These are phyloP conservation scores for Kondoa malvinella DNA, from an alignment of 768 basidiomycete genomes.

Conservation along the genomic window DNA sequence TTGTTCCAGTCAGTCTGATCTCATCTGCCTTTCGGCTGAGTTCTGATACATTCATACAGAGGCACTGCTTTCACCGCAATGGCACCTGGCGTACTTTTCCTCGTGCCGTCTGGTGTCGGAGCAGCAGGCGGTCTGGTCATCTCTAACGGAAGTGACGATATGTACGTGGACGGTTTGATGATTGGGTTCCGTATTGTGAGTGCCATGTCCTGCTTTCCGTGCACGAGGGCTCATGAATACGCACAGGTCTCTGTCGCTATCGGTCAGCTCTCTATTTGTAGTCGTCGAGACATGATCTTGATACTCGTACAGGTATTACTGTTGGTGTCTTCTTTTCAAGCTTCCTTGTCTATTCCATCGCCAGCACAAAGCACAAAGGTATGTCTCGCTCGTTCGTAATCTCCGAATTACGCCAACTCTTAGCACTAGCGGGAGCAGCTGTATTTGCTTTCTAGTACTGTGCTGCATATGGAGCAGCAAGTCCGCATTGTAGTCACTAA, in stretches of 20 bases:
- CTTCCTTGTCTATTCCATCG: slow-evolving; percentile 19
- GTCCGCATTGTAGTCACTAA: neutral
- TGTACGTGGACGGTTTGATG: slow-evolving; percentile 18
- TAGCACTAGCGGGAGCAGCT: neutral
- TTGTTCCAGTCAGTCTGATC: slow-evolving; percentile 40
- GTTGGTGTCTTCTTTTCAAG: slow-evolving; percentile 20
- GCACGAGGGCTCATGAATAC: neutral
- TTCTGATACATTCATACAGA: neutral
- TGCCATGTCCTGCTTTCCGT: neutral
- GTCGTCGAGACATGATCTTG: too few relatives aligned
- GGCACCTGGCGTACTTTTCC: slow-evolving; percentile 59
- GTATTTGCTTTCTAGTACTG: slow-evolving; percentile 6
- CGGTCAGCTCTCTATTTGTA: too few relatives aligned
- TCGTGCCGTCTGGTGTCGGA: slow-evolving; percentile 30
- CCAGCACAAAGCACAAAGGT: slow-evolving; percentile 44
- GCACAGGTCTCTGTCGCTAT: slow-evolving; percentile 17
- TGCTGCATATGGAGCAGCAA: too few relatives aligned
- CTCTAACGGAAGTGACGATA: slow-evolving; percentile 6
- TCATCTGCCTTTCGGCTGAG: neutral
- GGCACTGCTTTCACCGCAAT: slow-evolving; percentile 80
- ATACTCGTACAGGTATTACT: too few relatives aligned
- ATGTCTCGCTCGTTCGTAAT: slow-evolving; percentile 52
- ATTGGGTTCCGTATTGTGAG: slow-evolving; percentile 17
- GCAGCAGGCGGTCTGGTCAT: slow-evolving; percentile 22
- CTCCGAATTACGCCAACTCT: neutral